These are phyloP conservation scores for Rhododendron williamsianum DNA, from an alignment of 148 eudicot genomes.

Conservation along the genomic window DNA sequence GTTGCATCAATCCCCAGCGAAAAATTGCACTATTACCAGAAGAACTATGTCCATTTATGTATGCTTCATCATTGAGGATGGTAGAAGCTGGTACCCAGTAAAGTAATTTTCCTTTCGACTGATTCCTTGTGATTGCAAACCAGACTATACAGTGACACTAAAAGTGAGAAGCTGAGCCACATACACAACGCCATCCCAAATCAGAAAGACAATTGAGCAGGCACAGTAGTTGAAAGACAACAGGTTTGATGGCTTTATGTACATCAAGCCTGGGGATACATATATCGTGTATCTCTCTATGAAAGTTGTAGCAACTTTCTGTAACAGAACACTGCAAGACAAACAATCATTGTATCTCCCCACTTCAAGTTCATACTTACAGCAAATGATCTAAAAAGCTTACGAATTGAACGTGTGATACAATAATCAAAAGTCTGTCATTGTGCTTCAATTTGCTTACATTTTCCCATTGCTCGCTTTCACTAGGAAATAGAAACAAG, in stretches of 20 bases:
- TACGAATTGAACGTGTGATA: neutral
- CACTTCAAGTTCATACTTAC: neutral
- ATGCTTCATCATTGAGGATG: constrained; percentile 27
- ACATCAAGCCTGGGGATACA: neutral
- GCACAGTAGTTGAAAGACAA: neutral
- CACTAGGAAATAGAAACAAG: neutral
- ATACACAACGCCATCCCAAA: neutral
- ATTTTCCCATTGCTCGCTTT: neutral
- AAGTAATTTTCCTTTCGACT: neutral
- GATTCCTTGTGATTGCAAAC: neutral
- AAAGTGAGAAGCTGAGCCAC: neutral
- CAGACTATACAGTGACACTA: neutral
- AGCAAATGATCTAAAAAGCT: neutral
- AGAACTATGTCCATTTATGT: constrained; percentile 46
- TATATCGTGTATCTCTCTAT: neutral
- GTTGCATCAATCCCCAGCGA: constrained; percentile 45
- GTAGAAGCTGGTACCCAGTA: constrained; percentile 10
- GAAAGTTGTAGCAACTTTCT: neutral
- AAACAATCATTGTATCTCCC: neutral
- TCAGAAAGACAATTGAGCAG: neutral
- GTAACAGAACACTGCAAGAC: neutral
- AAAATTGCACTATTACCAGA: constrained; percentile 17
- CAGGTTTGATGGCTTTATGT: neutral
- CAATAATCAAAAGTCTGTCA: neutral
- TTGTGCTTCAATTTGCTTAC: neutral